Percentiles rank a stretch among this genome's conserved stretches.
Evolutionary conservation across 257 asterid species (phyloP).

Genomic region (Eucommia ulmoides): DNA sequence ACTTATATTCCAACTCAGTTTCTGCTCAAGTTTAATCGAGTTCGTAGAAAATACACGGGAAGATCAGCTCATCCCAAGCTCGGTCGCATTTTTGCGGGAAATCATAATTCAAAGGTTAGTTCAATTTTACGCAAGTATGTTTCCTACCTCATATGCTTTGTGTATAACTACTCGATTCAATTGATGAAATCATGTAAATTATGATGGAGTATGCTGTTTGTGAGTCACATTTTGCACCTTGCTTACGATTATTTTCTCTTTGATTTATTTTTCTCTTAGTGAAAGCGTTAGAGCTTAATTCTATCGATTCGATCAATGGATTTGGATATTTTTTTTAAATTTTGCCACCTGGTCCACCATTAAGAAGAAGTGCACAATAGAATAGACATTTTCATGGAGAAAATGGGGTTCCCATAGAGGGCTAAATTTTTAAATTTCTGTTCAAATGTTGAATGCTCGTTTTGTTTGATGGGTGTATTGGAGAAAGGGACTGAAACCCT

Average conservation of each 20-base stretch:
- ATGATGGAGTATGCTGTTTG: neutral
- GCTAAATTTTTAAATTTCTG: too few species aligned
- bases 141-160: neutral
- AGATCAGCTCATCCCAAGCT: conserved; percentile 14
- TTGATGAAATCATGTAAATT: neutral
- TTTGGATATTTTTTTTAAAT: neutral
- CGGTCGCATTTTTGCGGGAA: conserved; percentile 29
- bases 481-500: too few species aligned
- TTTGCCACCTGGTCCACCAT: neutral
- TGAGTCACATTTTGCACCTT: neutral
- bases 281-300: neutral
- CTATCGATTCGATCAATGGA: neutral
- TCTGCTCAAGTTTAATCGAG: conserved; percentile 10
- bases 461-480: too few species aligned
- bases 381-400: too few species aligned
- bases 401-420: too few species aligned
- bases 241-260: neutral
- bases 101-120: conserved; percentile 33
- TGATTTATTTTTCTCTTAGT: neutral
- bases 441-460: too few species aligned
- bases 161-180: neutral
- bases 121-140: neutral
- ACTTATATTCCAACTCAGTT: conserved; percentile 10
- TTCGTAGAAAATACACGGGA: conserved; percentile 3
- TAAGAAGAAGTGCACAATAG: too few species aligned